A percentile compares a stretch with the other conserved stretches of the same genome.
Conservation (phyloP, 192 early-diverging fungal genomes). For the Mortierella alpina region DNA sequence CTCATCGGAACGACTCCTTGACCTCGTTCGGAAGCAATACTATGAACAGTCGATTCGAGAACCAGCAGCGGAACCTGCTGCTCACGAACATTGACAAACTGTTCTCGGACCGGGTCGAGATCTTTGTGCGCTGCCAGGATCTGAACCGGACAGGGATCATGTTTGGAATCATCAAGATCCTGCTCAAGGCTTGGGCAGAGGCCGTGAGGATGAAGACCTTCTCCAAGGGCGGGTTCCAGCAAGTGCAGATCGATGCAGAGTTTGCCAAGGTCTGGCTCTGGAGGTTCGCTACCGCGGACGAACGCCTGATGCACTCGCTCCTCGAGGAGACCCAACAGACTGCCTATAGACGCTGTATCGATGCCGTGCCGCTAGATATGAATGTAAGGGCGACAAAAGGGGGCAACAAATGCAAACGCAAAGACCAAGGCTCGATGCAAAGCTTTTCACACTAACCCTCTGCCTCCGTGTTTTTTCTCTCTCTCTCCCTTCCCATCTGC, state of each 20-base stretch:
- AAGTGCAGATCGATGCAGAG: slow-evolving; percentile 77
- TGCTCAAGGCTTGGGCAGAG: slow-evolving; percentile 71
- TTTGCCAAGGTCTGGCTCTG: slow-evolving; percentile 61
- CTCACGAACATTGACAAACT: slow-evolving; percentile 75
- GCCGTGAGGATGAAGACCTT: slow-evolving; percentile 64
- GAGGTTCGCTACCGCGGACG: slow-evolving; percentile 58
- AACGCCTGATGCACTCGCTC: slow-evolving; percentile 55
- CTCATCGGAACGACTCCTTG: slow-evolving; percentile 45
- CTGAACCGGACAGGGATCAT: slow-evolving; percentile 60
- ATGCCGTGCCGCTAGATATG: slow-evolving; percentile 55
- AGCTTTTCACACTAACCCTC: slow-evolving; percentile 16
- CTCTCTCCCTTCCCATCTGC: neutral
- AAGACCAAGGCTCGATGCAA: neutral
- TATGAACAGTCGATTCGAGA: slow-evolving; percentile 58
- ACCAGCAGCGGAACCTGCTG: slow-evolving; percentile 57
- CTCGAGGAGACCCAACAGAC: slow-evolving; percentile 64
- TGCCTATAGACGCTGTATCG: slow-evolving; percentile 62
- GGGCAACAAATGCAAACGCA: too few relatives aligned
- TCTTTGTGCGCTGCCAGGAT: slow-evolving; percentile 67
- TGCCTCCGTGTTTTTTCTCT: neutral
- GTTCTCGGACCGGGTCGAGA: slow-evolving; percentile 75
- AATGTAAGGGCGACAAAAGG: slow-evolving; percentile 25
- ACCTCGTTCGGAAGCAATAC: slow-evolving; percentile 47
- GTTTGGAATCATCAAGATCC: slow-evolving; percentile 64
- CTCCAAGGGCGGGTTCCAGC: slow-evolving; percentile 63